Percentiles rank a stretch among this genome's conserved stretches.
phyloP scores from a whole-genome alignment of 177 flowering plant species.

The Tripterygium wilfordii region DNA sequence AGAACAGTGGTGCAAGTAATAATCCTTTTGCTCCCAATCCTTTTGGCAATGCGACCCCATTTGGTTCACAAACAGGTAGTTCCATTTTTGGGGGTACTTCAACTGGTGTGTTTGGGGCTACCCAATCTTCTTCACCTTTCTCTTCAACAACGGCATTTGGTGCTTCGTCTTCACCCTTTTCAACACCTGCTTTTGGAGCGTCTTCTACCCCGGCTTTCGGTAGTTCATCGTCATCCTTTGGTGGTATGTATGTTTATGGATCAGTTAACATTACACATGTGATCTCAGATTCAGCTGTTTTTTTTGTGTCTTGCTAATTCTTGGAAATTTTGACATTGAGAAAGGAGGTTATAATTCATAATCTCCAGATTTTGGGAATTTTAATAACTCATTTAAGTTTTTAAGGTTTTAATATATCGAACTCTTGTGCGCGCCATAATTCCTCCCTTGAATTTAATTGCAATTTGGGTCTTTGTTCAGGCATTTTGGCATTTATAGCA shows the following conservation, averaged over 20 bases:
- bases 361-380: too few species aligned
- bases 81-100: slow-evolving; percentile 89
- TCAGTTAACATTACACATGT: too few species aligned
- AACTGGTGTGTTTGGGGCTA: slow-evolving; percentile 86
- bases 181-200: slow-evolving; percentile 69
- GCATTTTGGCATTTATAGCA: too few species aligned
- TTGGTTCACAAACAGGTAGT: slow-evolving; percentile 81
- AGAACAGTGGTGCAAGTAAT: slow-evolving; percentile 44
- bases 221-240: slow-evolving; percentile 57
- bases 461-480: too few species aligned
- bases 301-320: too few species aligned
- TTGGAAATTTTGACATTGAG: too few species aligned
- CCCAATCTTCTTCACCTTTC: slow-evolving; percentile 62
- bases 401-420: too few species aligned
- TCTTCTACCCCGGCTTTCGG: slow-evolving; percentile 78
- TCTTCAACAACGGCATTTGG: slow-evolving; percentile 70
- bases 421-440: too few species aligned
- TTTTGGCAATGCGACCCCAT: slow-evolving; percentile 67
- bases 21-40: slow-evolving; percentile 95
- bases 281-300: too few species aligned
- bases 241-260: slow-evolving; percentile 32
- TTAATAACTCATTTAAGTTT: too few species aligned
- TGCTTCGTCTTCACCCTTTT: slow-evolving; percentile 78
- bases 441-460: too few species aligned
- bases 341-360: too few species aligned